These are phyloP conservation scores for Pseudogymnoascus sp. DNA, from an alignment of 2,329 filamentous ascomycete species.

Conservation along the genomic window DNA sequence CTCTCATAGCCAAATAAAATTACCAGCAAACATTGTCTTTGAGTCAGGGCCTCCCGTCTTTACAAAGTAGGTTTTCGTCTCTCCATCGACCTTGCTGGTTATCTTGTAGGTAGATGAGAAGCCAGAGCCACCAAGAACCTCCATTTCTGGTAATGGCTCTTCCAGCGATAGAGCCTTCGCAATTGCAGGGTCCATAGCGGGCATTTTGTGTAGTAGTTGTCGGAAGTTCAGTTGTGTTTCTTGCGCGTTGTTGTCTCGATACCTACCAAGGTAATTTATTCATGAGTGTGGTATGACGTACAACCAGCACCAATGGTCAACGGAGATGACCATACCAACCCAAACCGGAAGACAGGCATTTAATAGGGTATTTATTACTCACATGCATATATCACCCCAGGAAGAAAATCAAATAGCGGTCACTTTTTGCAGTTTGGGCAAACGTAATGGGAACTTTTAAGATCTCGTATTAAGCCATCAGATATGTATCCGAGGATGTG, in stretches of 20 bases:
- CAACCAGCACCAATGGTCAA: neutral
- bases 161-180: neutral
- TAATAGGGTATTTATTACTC: neutral
- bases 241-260: neutral
- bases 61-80: conserved; percentile 51
- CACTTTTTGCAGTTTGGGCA: neutral
- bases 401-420: neutral
- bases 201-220: neutral
- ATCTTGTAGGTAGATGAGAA: conserved; percentile 62
- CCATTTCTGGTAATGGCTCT: conserved; percentile 16
- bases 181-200: neutral
- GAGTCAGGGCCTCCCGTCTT: conserved; percentile 60
- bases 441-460: neutral
- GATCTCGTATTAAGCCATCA: neutral
- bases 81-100: conserved; percentile 28
- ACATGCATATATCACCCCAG: neutral
- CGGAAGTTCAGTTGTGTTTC: neutral
- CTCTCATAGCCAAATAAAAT: neutral
- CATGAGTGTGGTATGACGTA: neutral
- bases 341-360: neutral
- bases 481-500: neutral
- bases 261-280: neutral
- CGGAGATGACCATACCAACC: neutral
- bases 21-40: conserved; percentile 62
- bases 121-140: conserved; percentile 53